A percentile compares a stretch with the other conserved stretches of the same genome.
phyloP scores from a whole-genome alignment of 1,139 yeast genomes.

The Suhomyces taliae region DNA sequence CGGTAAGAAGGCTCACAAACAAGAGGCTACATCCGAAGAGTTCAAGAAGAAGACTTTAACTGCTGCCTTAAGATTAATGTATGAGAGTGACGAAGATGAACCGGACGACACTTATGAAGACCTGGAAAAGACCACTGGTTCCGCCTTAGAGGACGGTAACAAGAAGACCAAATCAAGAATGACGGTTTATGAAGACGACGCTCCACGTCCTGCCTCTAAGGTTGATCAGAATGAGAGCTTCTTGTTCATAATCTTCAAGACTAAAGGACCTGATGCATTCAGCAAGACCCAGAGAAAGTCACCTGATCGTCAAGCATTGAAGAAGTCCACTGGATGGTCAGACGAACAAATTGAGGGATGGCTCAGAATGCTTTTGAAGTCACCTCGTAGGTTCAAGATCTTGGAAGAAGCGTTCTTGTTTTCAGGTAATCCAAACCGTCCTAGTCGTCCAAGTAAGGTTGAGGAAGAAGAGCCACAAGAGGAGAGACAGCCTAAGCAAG shows the following conservation, averaged over 20 bases:
- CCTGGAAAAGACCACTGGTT: conserved; percentile 51
- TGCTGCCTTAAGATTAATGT: conserved; percentile 63
- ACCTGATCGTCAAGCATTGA: conserved; percentile 51
- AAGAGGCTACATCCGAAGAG: conserved; percentile 25
- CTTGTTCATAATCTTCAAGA: conserved; percentile 58
- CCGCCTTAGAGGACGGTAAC: conserved; percentile 21
- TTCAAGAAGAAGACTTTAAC: conserved; percentile 57
- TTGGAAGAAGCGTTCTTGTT: conserved; percentile 65
- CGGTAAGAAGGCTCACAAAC: conserved; percentile 21
- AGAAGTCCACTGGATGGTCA: conserved; percentile 61
- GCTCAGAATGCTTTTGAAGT: conserved; percentile 71
- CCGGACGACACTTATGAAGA: conserved; percentile 86
- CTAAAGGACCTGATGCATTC: conserved; percentile 50
- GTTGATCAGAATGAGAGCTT: conserved; percentile 43
- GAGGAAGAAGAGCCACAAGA: not conserved
- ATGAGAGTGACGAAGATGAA: conserved; percentile 75
- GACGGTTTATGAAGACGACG: conserved; percentile 19
- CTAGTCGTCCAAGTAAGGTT: conserved; percentile 5
- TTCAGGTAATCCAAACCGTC: conserved; percentile 33
- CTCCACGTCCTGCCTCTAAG: conserved; percentile 3
- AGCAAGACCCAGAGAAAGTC: conserved; percentile 53
- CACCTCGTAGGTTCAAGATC: conserved; percentile 58
- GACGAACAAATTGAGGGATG: conserved; percentile 95
- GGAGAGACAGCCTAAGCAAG: not conserved
- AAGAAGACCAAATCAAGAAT: conserved; percentile 10